A percentile compares a stretch with the other conserved stretches of the same genome.
Conservation (phyloP, 371 early-diverging fungal species). For the Syncephalis plumigaleata region DNA sequence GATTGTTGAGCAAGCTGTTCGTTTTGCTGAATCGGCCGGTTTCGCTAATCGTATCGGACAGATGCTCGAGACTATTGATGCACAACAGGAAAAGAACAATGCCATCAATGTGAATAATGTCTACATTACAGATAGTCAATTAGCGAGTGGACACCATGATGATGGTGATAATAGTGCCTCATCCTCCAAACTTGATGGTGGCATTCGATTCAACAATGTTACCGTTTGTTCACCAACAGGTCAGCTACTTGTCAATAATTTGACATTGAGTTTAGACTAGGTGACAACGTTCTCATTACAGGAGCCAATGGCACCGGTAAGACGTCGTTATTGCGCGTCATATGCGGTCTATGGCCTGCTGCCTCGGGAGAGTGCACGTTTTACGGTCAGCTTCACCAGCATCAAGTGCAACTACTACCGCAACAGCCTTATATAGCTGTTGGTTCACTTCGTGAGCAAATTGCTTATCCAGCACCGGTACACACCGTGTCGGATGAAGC, state of each 20-base stretch:
- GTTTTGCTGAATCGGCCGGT: constrained; percentile 61
- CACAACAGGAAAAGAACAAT: constrained; percentile 10
- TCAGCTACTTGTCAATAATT: no score
- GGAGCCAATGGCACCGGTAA: constrained; percentile 57
- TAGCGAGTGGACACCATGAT: constrained; percentile 10
- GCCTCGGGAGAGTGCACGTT: constrained; percentile 15
- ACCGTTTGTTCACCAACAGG: no score
- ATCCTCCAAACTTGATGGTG: no score
- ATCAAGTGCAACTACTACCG: constrained; percentile 36
- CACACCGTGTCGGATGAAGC: no score
- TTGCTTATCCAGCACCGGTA: constrained; percentile 22
- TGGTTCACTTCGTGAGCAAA: constrained; percentile 55
- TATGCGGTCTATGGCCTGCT: constrained; percentile 55
- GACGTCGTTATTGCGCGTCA: constrained; percentile 46
- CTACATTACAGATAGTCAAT: constrained; percentile 6
- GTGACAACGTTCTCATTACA: constrained; percentile 37
- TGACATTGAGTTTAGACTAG: constrained; percentile 24
- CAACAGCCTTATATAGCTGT: constrained; percentile 44
- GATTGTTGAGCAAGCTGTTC: constrained; percentile 45
- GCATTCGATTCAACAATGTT: no score
- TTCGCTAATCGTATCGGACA: constrained; percentile 75
- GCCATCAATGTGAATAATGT: constrained; percentile 23
- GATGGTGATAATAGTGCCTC: no score
- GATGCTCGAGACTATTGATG: constrained; percentile 48
- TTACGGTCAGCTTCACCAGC: constrained; percentile 1